Evolutionary conservation across 108 stramenopile species (phyloP), one percentile per base, ranked within the genome.

Genomic region (Skeletonema grethae): DNA sequence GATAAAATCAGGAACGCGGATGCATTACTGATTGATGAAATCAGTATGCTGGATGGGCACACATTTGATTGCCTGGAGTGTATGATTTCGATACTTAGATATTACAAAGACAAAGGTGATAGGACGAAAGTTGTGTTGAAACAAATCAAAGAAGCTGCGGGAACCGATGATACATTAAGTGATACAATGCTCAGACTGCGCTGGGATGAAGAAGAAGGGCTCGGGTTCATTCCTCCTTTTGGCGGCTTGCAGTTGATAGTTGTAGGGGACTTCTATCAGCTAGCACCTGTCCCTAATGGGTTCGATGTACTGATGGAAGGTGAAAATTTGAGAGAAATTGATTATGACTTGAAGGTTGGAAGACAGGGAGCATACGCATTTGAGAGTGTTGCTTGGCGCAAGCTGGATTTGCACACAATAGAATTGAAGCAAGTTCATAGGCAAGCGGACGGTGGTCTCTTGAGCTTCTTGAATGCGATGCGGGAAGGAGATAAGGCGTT

Each of bases 251-350:
- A 92, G 76, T 41, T 95, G 32, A 68, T 95, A 22, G 58, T 90
- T 34, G 77, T 84, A 25, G 94, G 94, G 16, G 94, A 95, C 36
- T 95, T 95, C 55, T 89, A 85, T 67, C 91, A 92, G 70, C 88
- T 95, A 0, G 89, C 91, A 13, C 94, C 94, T 7, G 71, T 92
- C 5, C 55, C 76, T 3, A 67, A 39, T 11, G 57, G 39, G 3
- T 10, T 68, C 22, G 72, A 63, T 79, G 61, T 57, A 1, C 56
- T 62, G 11, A 45, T 72, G 43, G 36, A 34, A 18, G 76, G 48
- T 63, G 76, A 68, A 30, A 46, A 77, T 13, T 35, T 80, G 38
- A 20, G 2, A n/a, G 57, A 69, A 53, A 16, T 16, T 22, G 83
- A 70, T 3, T 28, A 45, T 53, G 57, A 82, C 22, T 16, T 62